Evolutionary conservation across 306 rosid species (phyloP).

Genomic region (Senna siamea): DNA sequence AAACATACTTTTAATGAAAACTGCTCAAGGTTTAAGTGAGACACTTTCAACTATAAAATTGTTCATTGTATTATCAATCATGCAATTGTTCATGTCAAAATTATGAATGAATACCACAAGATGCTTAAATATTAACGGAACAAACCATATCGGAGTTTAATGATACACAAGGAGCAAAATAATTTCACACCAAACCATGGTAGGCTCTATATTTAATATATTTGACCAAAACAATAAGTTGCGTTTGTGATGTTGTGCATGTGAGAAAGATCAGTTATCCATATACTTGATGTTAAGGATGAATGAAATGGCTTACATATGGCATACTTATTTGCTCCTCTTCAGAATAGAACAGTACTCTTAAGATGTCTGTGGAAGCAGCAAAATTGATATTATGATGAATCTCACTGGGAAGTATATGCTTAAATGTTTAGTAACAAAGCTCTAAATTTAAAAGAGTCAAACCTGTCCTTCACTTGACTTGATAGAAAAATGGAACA

Average conservation of each 20-base stretch:
- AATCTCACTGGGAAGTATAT: background rate
- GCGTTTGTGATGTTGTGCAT: background rate
- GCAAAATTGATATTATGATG: background rate
- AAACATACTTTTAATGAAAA: too few relatives aligned
- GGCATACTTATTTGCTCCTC: background rate
- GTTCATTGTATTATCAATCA: background rate
- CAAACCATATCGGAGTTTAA: background rate
- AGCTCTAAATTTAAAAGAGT: background rate
- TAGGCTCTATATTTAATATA: background rate
- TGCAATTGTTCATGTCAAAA: background rate
- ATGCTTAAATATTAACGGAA: background rate
- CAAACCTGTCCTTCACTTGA: too few relatives aligned
- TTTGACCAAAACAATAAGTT: background rate
- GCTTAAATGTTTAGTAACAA: background rate
- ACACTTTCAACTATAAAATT: background rate
- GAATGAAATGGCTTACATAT: background rate
- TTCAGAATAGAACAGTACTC: background rate
- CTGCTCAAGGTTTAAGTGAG: too few relatives aligned
- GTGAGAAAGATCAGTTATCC: background rate
- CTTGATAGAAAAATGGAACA: background rate
- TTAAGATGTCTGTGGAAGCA: background rate
- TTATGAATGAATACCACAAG: background rate
- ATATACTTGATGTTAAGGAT: background rate
- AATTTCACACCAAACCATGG: background rate
- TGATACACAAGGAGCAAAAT: background rate